Evolutionary conservation across 108 stramenopile genomes (phyloP).

Genomic region (Fragilaria crotonensis): DNA sequence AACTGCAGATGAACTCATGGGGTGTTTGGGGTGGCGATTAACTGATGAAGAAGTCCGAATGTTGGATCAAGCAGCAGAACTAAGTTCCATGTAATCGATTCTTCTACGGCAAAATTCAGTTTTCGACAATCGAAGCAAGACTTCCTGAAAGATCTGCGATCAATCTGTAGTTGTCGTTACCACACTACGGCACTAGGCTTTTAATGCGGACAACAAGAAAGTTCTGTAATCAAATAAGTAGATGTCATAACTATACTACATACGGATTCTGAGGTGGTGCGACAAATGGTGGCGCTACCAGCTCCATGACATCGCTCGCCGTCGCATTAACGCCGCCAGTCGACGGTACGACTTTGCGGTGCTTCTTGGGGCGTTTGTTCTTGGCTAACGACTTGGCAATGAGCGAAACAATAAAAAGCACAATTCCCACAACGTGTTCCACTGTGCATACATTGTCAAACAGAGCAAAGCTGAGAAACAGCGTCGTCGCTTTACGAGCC

Average conservation of each 20-base stretch:
- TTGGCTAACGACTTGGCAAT: slow-evolving; percentile 17
- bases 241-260: not conserved
- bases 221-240: no score
- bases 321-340: not conserved
- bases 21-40: slow-evolving; percentile 79
- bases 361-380: slow-evolving; percentile 13
- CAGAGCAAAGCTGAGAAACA: slow-evolving; percentile 81
- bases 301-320: not conserved
- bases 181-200: no score
- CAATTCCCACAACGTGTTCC: slow-evolving; percentile 73
- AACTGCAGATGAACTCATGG: slow-evolving; percentile 68
- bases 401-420: slow-evolving; percentile 68
- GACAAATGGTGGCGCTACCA: not conserved
- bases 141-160: no score
- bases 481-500: slow-evolving; percentile 82
- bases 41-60: slow-evolving; percentile 69
- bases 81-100: not conserved
- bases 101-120: not conserved
- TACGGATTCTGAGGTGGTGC: not conserved
- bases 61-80: slow-evolving; percentile 56
- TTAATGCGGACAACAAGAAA: no score
- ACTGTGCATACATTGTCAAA: slow-evolving; percentile 78
- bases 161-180: no score
- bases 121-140: no score
- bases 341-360: not conserved